A percentile compares a stretch with the other conserved stretches of the same genome.
phyloP scores from a whole-genome alignment of 2,329 filamentous ascomycete species.

The Fusarium austroafricanum region DNA sequence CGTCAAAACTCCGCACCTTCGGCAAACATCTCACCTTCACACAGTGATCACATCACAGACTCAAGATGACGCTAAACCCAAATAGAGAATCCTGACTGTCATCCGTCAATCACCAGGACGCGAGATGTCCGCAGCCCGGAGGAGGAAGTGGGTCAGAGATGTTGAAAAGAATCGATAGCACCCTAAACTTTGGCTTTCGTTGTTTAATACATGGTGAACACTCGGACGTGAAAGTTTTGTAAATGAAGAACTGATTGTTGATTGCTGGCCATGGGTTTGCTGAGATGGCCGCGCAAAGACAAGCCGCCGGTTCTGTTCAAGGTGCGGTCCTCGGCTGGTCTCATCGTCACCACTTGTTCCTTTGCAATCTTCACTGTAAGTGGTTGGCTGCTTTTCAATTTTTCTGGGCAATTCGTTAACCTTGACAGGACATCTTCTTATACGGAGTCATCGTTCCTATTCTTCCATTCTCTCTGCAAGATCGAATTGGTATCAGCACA shows the following conservation, averaged over 20 bases:
- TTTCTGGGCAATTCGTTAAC: neutral
- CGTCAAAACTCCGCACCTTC: conserved; percentile 20
- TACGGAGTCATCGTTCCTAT: conserved; percentile 52
- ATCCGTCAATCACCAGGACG: conserved; percentile 20
- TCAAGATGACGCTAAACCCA: conserved; percentile 24
- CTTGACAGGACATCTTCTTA: conserved; percentile 51
- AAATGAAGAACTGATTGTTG: neutral
- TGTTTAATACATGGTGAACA: neutral
- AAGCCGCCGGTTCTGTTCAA: conserved; percentile 47
- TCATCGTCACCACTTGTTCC: conserved; percentile 50
- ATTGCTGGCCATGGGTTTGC: conserved; percentile 31
- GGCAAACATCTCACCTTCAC: conserved; percentile 24
- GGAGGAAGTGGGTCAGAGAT: conserved; percentile 24
- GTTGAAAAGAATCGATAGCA: neutral
- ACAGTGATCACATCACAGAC: conserved; percentile 11
- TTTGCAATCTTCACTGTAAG: conserved; percentile 52
- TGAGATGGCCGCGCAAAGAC: conserved; percentile 23
- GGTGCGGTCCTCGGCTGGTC: conserved; percentile 48
- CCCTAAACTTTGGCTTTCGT: neutral
- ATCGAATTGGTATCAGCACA: conserved; percentile 42
- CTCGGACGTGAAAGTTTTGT: neutral
- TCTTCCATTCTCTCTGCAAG: conserved; percentile 48
- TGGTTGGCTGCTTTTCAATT: neutral
- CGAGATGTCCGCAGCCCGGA: conserved; percentile 26
- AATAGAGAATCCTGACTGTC: conserved; percentile 20